phyloP scores from a whole-genome alignment of 176 grass and related monocot species.

The Oryza meyeriana region DNA sequence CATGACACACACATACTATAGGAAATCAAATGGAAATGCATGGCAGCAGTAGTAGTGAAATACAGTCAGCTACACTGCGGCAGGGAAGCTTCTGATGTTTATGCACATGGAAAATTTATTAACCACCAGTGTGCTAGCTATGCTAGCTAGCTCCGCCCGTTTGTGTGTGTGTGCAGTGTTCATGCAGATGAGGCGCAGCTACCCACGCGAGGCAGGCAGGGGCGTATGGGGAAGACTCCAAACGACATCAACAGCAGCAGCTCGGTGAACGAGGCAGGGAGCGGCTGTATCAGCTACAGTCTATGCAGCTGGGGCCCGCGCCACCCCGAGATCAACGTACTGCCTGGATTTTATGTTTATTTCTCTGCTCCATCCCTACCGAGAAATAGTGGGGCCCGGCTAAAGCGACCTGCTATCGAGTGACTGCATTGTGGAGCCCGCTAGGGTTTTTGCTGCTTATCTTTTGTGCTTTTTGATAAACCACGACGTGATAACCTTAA shows the following conservation, averaged over 20 bases:
- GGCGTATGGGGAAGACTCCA: conserved; percentile 37
- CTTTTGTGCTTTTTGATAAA: background rate
- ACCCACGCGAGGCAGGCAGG: conserved; percentile 22
- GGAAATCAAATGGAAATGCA: background rate
- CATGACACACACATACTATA: background rate
- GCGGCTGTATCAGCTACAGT: conserved; percentile 18
- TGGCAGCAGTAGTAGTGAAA: background rate
- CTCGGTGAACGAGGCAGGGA: conserved; percentile 36
- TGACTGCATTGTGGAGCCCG: background rate
- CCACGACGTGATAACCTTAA: background rate
- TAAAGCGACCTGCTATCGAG: conserved; percentile 1
- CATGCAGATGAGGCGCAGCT: background rate
- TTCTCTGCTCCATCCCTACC: background rate
- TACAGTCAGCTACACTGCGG: background rate
- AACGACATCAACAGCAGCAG: background rate
- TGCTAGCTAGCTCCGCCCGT: background rate
- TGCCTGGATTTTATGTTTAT: conserved; percentile 41
- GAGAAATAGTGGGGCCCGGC: conserved; percentile 24
- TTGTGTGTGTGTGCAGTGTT: background rate
- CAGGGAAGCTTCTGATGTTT: conserved; percentile 39
- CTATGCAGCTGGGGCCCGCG: background rate
- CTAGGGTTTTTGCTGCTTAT: background rate
- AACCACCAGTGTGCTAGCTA: background rate
- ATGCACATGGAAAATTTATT: background rate
- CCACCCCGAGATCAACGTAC: conserved; percentile 34